Percentiles rank a stretch among this genome's conserved stretches.
These are phyloP conservation scores for Niveomyces coronatus DNA, from an alignment of 2,329 filamentous ascomycete species.

Conservation along the genomic window DNA sequence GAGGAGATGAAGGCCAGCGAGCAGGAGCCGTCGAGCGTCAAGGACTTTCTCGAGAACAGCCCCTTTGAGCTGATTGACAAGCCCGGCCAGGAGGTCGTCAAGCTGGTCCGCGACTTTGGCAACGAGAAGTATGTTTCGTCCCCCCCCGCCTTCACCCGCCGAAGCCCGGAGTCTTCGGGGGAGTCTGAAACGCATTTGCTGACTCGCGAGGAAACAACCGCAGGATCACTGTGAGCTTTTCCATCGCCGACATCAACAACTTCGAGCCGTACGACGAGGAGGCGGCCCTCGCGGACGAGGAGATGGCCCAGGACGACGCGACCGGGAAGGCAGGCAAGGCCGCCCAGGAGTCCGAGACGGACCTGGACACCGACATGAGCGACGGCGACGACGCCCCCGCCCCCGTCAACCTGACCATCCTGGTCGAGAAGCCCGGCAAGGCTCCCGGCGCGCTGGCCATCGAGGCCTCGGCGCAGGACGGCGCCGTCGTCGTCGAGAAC, in stretches of 20 bases:
- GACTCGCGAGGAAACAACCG: not conserved
- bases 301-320: conserved; percentile 33
- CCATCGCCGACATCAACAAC: conserved; percentile 30
- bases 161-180: no score
- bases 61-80: conserved; percentile 76
- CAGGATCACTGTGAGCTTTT: conserved; percentile 35
- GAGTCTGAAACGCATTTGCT: not conserved
- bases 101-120: conserved; percentile 70
- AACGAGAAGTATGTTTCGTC: conserved; percentile 65
- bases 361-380: conserved; percentile 35
- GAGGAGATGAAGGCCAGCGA: conserved; percentile 65
- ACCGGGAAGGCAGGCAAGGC: conserved; percentile 37
- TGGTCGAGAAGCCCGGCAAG: conserved; percentile 77
- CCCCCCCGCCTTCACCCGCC: not conserved
- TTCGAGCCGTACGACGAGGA: conserved; percentile 30
- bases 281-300: conserved; percentile 29
- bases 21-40: conserved; percentile 64
- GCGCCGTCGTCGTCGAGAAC: conserved; percentile 79
- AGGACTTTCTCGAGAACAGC: conserved; percentile 80
- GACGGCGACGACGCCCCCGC: conserved; percentile 47
- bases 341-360: conserved; percentile 39
- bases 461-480: conserved; percentile 78
- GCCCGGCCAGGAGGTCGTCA: conserved; percentile 77
- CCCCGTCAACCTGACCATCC: conserved; percentile 74
- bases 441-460: conserved; percentile 65